Evolutionary conservation across 768 basidiomycete species (phyloP), one percentile per base, ranked within the genome.

Genomic region (Trametopsis cervina): DNA sequence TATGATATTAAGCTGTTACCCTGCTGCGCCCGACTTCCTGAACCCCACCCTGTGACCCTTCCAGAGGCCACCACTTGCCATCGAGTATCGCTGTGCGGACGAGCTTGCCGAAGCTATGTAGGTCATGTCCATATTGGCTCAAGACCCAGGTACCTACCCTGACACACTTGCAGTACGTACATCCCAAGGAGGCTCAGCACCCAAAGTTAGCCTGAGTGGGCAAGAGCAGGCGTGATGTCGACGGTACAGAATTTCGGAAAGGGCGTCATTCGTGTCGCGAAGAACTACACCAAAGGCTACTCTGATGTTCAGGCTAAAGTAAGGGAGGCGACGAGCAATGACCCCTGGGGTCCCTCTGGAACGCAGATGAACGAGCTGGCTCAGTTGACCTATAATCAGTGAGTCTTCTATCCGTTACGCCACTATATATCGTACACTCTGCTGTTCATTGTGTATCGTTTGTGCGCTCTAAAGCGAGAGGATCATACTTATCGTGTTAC

Each of bases 311-410:
- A 98, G 69, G 82, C 89, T 37, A 98, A 98, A 67, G 90, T 97
- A 52, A 81, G 94, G 52, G 93, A 95, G 72, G 90, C 93, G 33
- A 97, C 93, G 15, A 92, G 89, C 20, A 97, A 97, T 70, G 95
- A 98, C 64, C 90, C 95, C 9, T 96, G 93, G 92, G 95, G 95
- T 0, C 95, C 95, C 4, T 89, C 88, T 6, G 94, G 95, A 4
- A 90, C 91, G 1, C 94, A 95, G 74, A 98, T 99, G 96, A 96
- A 96, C 71, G 95, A 97, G 70, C 80, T 99, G 56, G 95, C 95
- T 0, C 92, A 96, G 64, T 64, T 98, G 68, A 94, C 91, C 13
- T 97, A 90, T 66, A 96, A 96, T 69, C 95, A 96, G 94, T 93
- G 58, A 63, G 87, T 74, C 25, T 48, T n/a, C n/a, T n/a, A n/a